Conservation (phyloP, 2,329 filamentous ascomycete species). For the Aspergillus ibericus region DNA sequence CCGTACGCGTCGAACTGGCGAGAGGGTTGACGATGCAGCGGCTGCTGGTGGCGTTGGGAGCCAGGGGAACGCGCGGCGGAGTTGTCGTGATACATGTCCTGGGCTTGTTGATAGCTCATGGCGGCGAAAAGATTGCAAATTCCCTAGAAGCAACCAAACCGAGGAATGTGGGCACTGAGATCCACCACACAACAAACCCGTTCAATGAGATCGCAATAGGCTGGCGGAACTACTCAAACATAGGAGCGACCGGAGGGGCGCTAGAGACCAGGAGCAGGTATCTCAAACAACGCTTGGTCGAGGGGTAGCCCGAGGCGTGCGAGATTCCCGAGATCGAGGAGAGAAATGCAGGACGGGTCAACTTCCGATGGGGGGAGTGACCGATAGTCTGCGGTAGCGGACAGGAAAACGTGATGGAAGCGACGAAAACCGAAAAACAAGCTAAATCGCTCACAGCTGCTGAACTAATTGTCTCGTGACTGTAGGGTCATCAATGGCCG, state of each 20-base stretch:
- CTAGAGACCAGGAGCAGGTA: conserved; percentile 1
- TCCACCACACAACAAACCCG: conserved; percentile 30
- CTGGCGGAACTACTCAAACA: conserved; percentile 32
- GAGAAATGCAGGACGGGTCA: conserved; percentile 15
- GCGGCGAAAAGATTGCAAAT: conserved; percentile 23
- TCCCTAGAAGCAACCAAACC: conserved; percentile 25
- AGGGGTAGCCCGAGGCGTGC: not conserved
- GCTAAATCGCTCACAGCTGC: conserved; percentile 19
- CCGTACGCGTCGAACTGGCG: conserved; percentile 75
- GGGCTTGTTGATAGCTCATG: conserved; percentile 43
- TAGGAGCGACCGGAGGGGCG: conserved; percentile 28
- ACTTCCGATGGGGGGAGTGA: conserved; percentile 11
- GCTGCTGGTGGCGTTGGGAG: conserved; percentile 66
- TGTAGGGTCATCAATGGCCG: conserved; percentile 19
- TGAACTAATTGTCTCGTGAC: conserved; percentile 22
- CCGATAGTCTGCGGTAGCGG: not conserved
- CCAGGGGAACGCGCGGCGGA: conserved; percentile 70
- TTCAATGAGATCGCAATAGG: conserved; percentile 22
- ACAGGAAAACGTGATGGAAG: conserved; percentile 8
- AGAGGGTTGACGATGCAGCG: conserved; percentile 69
- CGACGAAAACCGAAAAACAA: conserved; percentile 9
- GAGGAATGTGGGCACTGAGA: conserved; percentile 35
- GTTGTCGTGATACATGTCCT: conserved; percentile 68
- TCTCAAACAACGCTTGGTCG: conserved; percentile 5
- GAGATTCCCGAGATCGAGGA: conserved; percentile 8